These are phyloP conservation scores for Macrocybe gigantea DNA, from an alignment of 768 basidiomycete genomes.

Conservation along the genomic window DNA sequence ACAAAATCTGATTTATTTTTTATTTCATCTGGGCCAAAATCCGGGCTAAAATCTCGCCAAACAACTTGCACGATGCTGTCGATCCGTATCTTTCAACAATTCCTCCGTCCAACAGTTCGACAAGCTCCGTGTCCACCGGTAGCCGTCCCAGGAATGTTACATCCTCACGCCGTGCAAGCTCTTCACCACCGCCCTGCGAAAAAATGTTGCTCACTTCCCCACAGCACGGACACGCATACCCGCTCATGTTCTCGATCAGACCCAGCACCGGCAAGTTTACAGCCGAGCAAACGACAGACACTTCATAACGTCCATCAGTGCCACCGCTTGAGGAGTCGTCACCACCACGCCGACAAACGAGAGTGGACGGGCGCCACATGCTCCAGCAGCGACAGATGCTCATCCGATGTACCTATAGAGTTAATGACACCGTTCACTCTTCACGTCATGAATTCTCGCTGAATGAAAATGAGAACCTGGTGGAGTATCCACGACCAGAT, in stretches of 20 bases:
- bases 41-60: slow-evolving; percentile 32
- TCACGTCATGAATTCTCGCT: slow-evolving; percentile 10
- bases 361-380: slow-evolving; percentile 83
- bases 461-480: slow-evolving; percentile 59
- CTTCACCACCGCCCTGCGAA: slow-evolving; percentile 88
- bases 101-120: slow-evolving; percentile 74
- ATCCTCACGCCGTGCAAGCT: slow-evolving; percentile 73
- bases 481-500: slow-evolving; percentile 91
- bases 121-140: slow-evolving; percentile 91
- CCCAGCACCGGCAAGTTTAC: slow-evolving; percentile 86
- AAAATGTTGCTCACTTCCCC: slow-evolving; percentile 94
- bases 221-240: slow-evolving; percentile 96
- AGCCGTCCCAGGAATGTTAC: slow-evolving; percentile 80
- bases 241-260: slow-evolving; percentile 97
- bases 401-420: slow-evolving; percentile 88
- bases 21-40: background rate
- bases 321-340: slow-evolving; percentile 96
- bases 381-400: slow-evolving; percentile 92
- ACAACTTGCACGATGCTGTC: slow-evolving; percentile 65
- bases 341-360: slow-evolving; percentile 84
- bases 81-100: slow-evolving; percentile 64
- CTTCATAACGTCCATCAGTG: slow-evolving; percentile 92
- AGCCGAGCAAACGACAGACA: slow-evolving; percentile 93
- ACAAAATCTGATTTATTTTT: slow-evolving; percentile 4
- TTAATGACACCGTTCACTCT: slow-evolving; percentile 9